Evolutionary conservation across 257 asterid species (phyloP).

Genomic region (Asclepias syriaca): DNA sequence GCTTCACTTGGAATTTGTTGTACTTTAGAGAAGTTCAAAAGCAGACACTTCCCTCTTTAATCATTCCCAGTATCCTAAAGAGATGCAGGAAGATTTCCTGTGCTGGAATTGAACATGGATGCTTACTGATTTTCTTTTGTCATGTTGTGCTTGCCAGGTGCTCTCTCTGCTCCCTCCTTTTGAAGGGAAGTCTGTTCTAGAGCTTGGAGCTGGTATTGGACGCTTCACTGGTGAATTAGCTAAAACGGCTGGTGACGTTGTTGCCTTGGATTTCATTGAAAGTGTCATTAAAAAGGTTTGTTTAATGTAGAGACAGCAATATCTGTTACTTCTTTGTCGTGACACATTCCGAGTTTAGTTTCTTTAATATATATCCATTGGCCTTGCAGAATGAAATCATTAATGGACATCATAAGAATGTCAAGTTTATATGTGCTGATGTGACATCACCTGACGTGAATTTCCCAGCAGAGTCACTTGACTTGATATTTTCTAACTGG

Average conservation of each 20-base stretch:
- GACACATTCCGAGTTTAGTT: not conserved
- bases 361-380: not conserved
- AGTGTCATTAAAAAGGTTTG: conserved; percentile 70
- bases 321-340: not conserved
- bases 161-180: conserved; percentile 77
- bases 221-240: conserved; percentile 95
- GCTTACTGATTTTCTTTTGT: not conserved
- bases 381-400: conserved; percentile 62
- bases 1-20: not conserved
- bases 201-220: conserved; percentile 99
- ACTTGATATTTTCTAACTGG: conserved; percentile 90
- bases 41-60: too few species aligned
- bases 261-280: conserved; percentile 91
- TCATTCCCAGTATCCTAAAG: not conserved
- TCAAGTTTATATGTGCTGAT: conserved; percentile 85
- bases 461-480: conserved; percentile 68
- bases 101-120: not conserved
- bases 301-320: not conserved
- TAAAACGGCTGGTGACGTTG: conserved; percentile 54
- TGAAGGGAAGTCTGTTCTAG: conserved; percentile 78
- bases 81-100: not conserved
- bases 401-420: conserved; percentile 60
- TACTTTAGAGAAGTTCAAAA: too few species aligned
- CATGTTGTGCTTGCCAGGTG: conserved; percentile 40
- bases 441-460: conserved; percentile 75